Evolutionary conservation across 2,329 filamentous ascomycete species (phyloP), one percentile per base, ranked within the genome.

Genomic region (Colletotrichum destructivum): DNA sequence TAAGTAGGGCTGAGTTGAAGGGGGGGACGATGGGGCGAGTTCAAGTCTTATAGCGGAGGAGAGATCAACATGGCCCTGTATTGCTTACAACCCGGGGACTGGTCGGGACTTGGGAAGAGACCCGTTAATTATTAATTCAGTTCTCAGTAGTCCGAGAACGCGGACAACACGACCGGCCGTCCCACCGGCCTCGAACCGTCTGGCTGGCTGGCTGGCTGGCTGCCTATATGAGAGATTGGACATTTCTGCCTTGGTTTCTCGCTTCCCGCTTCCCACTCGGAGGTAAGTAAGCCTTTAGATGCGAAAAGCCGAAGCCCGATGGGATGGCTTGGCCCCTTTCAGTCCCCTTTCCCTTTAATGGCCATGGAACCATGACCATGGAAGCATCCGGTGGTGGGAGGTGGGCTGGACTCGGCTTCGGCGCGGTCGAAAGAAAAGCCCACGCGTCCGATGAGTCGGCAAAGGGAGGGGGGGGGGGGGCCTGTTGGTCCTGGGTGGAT

Each of bases 391-490:
- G 31, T 31, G 47, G 38, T 26, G n/a, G 56, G 38, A 47, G 40
- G 23, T 55, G 18, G 54, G 49, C 31, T 51, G 8, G 26, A 31
- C 31, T 44, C 23, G n/a, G 51, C 44, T 51, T 54, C 35, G 63
- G 51, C 55, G 57, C 46, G 59, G 57, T 42, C 38, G 44, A 55
- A 68, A 60, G 49, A 21, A 52, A 52, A 60, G 44, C 46, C 51
- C 62, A 66, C 56, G 40, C 40, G 15, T 44, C 31, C 31, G 8
- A 31, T 9, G 31, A 7, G 47, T 38, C 23, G 47, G 42, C 23
- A 35, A 35, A 35, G 13, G 51, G 47, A 9, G 40, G 31, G 21
- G 52, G 44, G 56, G 47, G 35, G 15, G 11, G 31, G 31, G n/a
- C n/a, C 31, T 3, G 31, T 2, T 31, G 31, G 31, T 31, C 5